phyloP scores from a whole-genome alignment of 176 grass and related monocot species.

The Carex scoparia region DNA sequence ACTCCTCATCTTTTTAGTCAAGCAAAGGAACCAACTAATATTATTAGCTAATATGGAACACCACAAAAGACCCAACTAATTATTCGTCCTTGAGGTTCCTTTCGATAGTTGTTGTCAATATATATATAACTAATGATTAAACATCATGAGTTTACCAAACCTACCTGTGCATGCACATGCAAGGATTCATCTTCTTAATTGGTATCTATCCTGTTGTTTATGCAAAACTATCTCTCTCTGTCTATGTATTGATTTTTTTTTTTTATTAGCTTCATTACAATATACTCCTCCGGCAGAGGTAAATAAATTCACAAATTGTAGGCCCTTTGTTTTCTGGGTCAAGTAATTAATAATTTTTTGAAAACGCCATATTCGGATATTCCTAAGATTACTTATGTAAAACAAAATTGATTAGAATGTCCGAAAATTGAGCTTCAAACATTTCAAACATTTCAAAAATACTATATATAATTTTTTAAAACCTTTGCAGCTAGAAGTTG shows the following conservation, averaged over 20 bases:
- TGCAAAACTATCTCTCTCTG: no score
- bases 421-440: background rate
- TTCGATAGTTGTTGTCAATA: background rate
- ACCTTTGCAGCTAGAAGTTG: no score
- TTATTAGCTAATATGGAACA: background rate
- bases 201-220: background rate
- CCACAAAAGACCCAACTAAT: background rate
- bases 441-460: background rate
- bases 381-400: background rate
- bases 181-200: background rate
- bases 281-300: background rate
- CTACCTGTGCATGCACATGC: background rate
- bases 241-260: background rate
- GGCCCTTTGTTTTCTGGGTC: background rate
- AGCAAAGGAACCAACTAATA: no score
- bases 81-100: background rate
- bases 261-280: background rate
- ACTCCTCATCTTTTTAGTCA: no score
- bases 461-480: no score
- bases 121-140: background rate
- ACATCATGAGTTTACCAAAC: conserved; percentile 1
- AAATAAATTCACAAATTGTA: background rate
- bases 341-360: background rate
- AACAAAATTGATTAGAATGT: background rate
- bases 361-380: background rate